Base-by-base conservation (phyloP, 2,329 filamentous ascomycete species). In the Xylaria sp. region DNA sequence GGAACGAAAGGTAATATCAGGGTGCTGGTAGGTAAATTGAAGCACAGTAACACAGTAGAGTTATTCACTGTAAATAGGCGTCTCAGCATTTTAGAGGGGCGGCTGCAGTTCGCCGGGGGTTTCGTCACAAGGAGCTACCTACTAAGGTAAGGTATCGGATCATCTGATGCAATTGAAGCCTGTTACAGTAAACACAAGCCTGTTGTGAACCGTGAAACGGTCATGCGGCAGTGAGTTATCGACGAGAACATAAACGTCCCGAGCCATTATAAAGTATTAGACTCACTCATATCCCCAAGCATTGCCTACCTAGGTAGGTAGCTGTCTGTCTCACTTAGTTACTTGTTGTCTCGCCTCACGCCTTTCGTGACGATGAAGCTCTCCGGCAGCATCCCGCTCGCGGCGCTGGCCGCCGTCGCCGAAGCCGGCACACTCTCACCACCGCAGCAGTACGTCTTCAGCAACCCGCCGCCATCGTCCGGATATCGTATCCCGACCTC, bases 401-500 rank as follows among this genome's bases (percentile, higher is more conserved):
- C 75, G 64, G 67, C 74, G 10, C 63, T 78, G 55, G 75, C 74
- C 25, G 39, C 57, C 64, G 59, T 70, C 54, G 69, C 68, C 57
- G 63, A 67, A 46, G 74, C 74, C 25, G 72, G 75, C 43, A 56
- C 66, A 12, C 51, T 71, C 28, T 65, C 69, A 39, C 71, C 74
- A 18, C 73, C 74, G 25, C 69, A 76, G 56, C 69, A 76, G 56
- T 72, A 78, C 70, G 74, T 80, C 63, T 84, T 86, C 78, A 78
- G 77, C 65, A 87, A 86, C 77, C 80, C 80, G 39, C 73, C 76
- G 12, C 54, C 66, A 12, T 59, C 70, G 36, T 66, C 76, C 33
- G 54, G 67, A 48, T 73, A 73, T 67, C 81, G 82, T 41, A 93
- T 97, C 74, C 95, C 96, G 0, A 92, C 93, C 6, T 88, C 93